phyloP scores from a whole-genome alignment of 768 basidiomycete species.

The Collybiopsis luxurians region DNA sequence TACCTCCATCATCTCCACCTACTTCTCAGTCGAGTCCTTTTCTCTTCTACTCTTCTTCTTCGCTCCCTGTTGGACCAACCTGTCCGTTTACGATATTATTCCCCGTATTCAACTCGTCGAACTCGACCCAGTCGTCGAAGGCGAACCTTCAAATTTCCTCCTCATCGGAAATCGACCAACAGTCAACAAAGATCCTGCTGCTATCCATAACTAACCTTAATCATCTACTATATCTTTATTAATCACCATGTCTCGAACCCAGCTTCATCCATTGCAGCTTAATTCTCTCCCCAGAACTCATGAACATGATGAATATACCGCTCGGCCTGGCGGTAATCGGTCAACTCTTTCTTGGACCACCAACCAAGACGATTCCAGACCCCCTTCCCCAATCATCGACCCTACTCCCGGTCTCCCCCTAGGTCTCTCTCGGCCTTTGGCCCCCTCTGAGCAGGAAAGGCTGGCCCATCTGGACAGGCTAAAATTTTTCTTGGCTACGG shows the following conservation, averaged over 20 bases:
- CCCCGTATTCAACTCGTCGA: too few species aligned
- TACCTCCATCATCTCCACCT: too few species aligned
- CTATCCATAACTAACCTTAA: background rate
- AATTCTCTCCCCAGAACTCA: background rate
- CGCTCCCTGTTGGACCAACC: too few species aligned
- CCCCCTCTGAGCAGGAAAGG: slow-evolving; percentile 61
- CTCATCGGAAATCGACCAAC: background rate
- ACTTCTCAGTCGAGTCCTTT: too few species aligned
- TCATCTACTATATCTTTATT: background rate
- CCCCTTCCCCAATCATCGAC: slow-evolving; percentile 20
- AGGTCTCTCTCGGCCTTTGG: slow-evolving; percentile 57
- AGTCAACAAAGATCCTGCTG: background rate
- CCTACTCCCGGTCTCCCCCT: slow-evolving; percentile 31
- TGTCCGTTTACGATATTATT: too few species aligned
- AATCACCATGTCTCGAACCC: slow-evolving; percentile 5
- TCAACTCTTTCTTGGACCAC: background rate
- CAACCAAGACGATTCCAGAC: background rate
- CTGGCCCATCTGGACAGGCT: slow-evolving; percentile 77
- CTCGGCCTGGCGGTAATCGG: background rate
- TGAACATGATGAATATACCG: slow-evolving; percentile 9
- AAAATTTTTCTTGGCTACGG: slow-evolving; percentile 87
- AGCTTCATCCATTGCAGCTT: slow-evolving; percentile 5
- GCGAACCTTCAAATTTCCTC: too few species aligned
- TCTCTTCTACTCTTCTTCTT: too few species aligned
- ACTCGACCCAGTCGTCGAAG: too few species aligned